Base-by-base conservation (phyloP, 2,329 filamentous ascomycete genomes). In the Triangularia setosa region DNA sequence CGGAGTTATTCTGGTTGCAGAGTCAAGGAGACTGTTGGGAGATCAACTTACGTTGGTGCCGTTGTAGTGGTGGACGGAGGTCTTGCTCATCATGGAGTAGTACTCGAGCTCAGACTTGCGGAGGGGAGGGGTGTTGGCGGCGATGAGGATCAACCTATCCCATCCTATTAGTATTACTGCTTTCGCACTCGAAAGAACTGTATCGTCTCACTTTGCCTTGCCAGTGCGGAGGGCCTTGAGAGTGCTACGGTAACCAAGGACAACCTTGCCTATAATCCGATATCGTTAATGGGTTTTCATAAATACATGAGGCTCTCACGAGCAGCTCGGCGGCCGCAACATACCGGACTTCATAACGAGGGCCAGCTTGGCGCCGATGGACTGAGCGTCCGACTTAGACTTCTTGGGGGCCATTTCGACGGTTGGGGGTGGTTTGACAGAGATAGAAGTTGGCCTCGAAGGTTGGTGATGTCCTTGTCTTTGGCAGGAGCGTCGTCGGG, bases 41-140 rank as follows among this genome's bases (percentile, higher is more conserved):
- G 21, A 35, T 53, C 53, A 64, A 92, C 94, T 90, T 90, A 98
- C 94, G 88, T 98, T 98, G 90, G 96, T 97, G 77, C 95, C 95
- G 74, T 87, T 87, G 85, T 97, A 98, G 87, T 99, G 95, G 87
- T 98, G 94, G 76, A 98, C 94, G 71, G 90, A 89, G 75, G 90
- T 92, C 89, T 98, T 97, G 80, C 89, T 89, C 76, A 96, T 82
- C 92, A 95, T 95, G 79, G 87, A 87, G 85, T 93, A 93, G 84
- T 69, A 97, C 85, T 97, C 94, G 70, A 97, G 88, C 87, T 98
- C 94, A 76, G 88, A 92, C 90, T 98, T 99, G 81, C 94, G 90
- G 76, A 99, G 91, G 81, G 95, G 95, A 78, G 94, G 93, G 73
- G 93, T 97, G 87, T 99, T 98, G 83, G 91, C 93, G 16, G 67